phyloP scores from a whole-genome alignment of 805 yeast species.

The Zygotorulaspora danielsina region DNA sequence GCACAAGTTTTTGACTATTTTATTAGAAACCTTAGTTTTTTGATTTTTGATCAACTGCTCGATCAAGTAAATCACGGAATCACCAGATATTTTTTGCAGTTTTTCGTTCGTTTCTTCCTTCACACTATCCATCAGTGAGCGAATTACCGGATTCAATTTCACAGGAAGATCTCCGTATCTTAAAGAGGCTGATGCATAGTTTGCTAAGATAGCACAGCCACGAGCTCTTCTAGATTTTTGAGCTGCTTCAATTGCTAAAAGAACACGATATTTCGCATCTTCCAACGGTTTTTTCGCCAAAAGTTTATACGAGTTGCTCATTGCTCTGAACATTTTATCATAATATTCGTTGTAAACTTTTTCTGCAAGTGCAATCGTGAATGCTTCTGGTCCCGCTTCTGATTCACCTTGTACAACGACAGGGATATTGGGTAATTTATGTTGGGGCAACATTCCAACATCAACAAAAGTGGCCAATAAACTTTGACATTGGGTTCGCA shows the following conservation, averaged over 20 bases:
- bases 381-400: constrained; percentile 92
- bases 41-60: constrained; percentile 50
- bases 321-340: constrained; percentile 54
- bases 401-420: constrained; percentile 90
- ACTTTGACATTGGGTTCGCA: constrained; percentile 83
- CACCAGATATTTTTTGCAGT: constrained; percentile 69
- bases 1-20: constrained; percentile 83
- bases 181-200: constrained; percentile 71
- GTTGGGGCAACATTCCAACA: constrained; percentile 65
- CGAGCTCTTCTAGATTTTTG: constrained; percentile 47
- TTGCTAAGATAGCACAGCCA: constrained; percentile 59
- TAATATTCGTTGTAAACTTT: constrained; percentile 60
- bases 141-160: constrained; percentile 82
- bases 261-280: constrained; percentile 69
- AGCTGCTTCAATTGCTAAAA: constrained; percentile 65
- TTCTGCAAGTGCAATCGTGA: constrained; percentile 73
- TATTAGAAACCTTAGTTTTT: constrained; percentile 76
- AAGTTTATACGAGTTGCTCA: constrained; percentile 68
- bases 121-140: constrained; percentile 88
- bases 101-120: constrained; percentile 65
- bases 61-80: constrained; percentile 61
- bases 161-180: constrained; percentile 65
- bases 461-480: constrained; percentile 73
- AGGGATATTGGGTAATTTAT: constrained; percentile 76
- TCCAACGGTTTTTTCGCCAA: constrained; percentile 67